Percentiles rank a stretch among this genome's conserved stretches.
These are phyloP conservation scores for Verticillium tricorpus DNA, from an alignment of 2,329 filamentous ascomycete genomes.

Conservation along the genomic window DNA sequence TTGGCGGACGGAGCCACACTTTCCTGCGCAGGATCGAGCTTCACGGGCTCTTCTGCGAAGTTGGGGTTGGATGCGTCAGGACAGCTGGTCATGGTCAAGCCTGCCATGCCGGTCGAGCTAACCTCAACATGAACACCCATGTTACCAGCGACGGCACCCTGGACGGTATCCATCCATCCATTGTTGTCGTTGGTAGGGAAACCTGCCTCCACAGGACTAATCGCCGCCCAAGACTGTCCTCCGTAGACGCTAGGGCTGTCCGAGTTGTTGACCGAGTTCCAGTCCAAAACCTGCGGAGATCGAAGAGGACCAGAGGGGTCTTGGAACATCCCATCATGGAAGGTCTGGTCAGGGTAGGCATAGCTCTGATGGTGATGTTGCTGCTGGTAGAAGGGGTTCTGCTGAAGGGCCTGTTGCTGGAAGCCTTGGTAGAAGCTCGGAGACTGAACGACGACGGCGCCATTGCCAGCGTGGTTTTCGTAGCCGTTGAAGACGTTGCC, in stretches of 20 bases:
- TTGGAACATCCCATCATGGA: background rate
- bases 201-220: background rate
- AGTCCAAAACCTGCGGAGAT: background rate
- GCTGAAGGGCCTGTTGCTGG: background rate
- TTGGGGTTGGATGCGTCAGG: background rate
- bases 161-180: background rate
- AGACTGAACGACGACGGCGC: background rate
- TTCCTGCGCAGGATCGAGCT: background rate
- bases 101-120: background rate
- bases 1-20: background rate
- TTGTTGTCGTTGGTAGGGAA: background rate
- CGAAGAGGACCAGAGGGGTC: background rate
- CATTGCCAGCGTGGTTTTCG: background rate
- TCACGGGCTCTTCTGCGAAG: background rate
- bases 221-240: background rate
- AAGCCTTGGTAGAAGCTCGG: background rate
- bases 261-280: background rate
- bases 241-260: background rate
- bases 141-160: background rate
- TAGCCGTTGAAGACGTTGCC: background rate
- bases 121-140: background rate
- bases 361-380: background rate
- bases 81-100: background rate
- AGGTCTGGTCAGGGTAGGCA: background rate
- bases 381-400: background rate